Evolutionary conservation across 2,329 filamentous ascomycete species (phyloP), one percentile per base, ranked within the genome.

Genomic region (Ceratocystis cubensis): DNA sequence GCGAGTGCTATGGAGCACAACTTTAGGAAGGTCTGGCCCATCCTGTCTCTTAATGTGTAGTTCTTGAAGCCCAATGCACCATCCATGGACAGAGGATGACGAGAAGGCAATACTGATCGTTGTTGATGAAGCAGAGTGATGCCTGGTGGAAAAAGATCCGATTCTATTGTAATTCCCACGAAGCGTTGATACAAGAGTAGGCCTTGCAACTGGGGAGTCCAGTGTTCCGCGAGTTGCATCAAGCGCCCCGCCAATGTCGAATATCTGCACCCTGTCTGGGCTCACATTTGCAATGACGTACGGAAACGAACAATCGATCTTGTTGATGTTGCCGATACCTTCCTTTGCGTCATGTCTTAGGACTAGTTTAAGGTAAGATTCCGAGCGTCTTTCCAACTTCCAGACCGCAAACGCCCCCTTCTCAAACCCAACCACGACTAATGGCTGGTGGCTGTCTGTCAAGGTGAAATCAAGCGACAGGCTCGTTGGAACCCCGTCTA

Each of bases 51-150:
- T 75, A 56, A 96, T 81, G 67, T 88, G 85, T 56, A 96, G 78
- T 74, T 96, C 93, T 74, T 97, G 93, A n/a, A 97, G 84, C 1
- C 91, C 92, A 17, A 96, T 82, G 6, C 88, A 91, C 89, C 92
- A 96, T 33, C 91, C 91, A 56, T 85, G 85, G 2, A 87, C 80
- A 1, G 88, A 88, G 17, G 88, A 86, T 70, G 95, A 85, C 0
- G 89, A 89, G 74, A 96, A 96, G 0, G 90, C 92, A 68, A 96
- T 88, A 0, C 89, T 91, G 1, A 90, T 88, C n/a, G 91, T 82
- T 20, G 90, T 83, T 10, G 82, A 83, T 2, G 78, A 77, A 0
- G 82, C 74, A 15, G 84, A 84, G 30, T 80, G 53, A 7, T 59
- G 53, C 33, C 53, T 13, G 2, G 30, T 37, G 13, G 28, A 37